phyloP scores from a whole-genome alignment of 2,329 filamentous ascomycete genomes.

The Stachybotrys chartarum region DNA sequence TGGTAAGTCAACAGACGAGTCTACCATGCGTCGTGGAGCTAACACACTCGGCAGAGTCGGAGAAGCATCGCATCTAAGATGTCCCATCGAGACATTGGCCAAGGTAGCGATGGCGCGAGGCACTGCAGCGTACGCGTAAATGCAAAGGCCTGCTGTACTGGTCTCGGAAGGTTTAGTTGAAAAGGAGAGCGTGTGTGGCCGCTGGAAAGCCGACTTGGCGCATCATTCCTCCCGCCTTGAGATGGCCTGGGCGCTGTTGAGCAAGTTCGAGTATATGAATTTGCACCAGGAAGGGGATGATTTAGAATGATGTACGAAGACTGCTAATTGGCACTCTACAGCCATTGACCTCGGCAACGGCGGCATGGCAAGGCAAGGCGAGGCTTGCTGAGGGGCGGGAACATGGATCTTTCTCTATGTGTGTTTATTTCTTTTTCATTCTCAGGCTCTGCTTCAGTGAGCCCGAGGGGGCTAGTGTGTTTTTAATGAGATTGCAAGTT shows the following conservation, averaged over 20 bases:
- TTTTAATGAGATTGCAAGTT: too few relatives aligned
- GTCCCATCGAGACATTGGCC: neutral
- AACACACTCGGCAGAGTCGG: conserved; percentile 27
- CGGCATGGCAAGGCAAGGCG: too few relatives aligned
- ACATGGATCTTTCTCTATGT: neutral
- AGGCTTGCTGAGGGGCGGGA: neutral
- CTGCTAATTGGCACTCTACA: neutral
- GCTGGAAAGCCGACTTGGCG: too few relatives aligned
- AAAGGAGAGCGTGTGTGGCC: neutral
- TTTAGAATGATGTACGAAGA: neutral
- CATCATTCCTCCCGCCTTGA: neutral
- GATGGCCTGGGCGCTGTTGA: conserved; percentile 6
- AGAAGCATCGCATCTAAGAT: conserved; percentile 35
- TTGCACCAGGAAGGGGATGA: neutral
- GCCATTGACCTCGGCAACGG: neutral
- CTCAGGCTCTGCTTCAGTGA: too few relatives aligned
- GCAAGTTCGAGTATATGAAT: neutral
- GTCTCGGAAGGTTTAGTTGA: neutral
- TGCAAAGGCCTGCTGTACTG: neutral
- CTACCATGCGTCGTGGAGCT: neutral
- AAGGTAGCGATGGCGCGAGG: neutral
- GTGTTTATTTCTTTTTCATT: neutral
- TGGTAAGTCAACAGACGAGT: conserved; percentile 48
- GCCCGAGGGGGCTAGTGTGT: too few relatives aligned
- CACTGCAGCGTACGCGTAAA: neutral